Percentiles rank a stretch among this genome's conserved stretches.
Conservation (phyloP, 257 asterid genomes). For the Primulina eburnea region DNA sequence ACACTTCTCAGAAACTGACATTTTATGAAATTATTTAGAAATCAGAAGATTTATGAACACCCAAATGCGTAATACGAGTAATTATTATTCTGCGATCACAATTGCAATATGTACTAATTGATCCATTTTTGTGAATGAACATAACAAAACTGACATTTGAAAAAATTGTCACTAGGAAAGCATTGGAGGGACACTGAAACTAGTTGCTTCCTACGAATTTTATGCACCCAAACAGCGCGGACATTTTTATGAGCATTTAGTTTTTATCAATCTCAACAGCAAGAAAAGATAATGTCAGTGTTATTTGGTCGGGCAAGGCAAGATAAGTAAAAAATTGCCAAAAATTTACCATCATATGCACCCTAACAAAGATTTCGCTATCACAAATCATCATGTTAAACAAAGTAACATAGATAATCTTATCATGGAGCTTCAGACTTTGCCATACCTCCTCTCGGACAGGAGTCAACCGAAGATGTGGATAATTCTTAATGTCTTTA, state of each 20-base stretch:
- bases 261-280: conserved; percentile 11
- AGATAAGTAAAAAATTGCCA: background rate
- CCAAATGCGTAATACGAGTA: conserved; percentile 3
- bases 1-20: background rate
- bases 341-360: too few species aligned
- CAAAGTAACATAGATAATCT: conserved; percentile 8
- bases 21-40: background rate
- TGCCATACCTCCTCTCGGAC: conserved; percentile 90
- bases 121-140: too few species aligned
- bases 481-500: conserved; percentile 72
- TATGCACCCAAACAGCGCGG: conserved; percentile 10
- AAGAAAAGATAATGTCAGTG: background rate
- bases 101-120: conserved; percentile 6
- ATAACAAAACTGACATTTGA: background rate
- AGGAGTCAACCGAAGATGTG: conserved; percentile 94
- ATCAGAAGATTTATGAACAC: background rate
- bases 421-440: conserved; percentile 15
- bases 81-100: background rate
- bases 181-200: background rate
- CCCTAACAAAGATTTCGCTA: too few species aligned
- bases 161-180: background rate
- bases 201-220: background rate
- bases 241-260: conserved; percentile 6
- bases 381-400: background rate
- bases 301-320: background rate